Conservation (phyloP, 495 filamentous ascomycete species). For the Podospora anserina region DNA sequence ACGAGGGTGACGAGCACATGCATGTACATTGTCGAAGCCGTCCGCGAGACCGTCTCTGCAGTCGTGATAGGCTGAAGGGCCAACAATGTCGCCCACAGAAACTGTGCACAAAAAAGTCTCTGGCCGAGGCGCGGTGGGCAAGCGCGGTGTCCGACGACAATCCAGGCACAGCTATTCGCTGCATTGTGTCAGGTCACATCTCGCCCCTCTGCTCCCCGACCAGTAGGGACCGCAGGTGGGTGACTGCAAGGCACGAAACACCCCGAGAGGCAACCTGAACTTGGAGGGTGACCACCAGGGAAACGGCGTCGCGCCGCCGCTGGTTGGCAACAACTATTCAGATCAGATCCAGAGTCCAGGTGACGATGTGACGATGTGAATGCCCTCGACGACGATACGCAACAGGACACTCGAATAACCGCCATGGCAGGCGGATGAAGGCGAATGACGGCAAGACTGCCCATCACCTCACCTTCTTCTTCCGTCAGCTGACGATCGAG, state of each 20-base stretch:
- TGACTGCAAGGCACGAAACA: conserved; percentile 34
- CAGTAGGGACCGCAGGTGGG: conserved; percentile 28
- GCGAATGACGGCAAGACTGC: conserved; percentile 4
- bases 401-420: not conserved
- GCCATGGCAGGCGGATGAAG: not conserved
- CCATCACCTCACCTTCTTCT: no score
- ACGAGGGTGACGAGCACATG: conserved; percentile 27
- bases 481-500: conserved; percentile 12
- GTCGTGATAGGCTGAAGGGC: conserved; percentile 30
- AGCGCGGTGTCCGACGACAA: conserved; percentile 29
- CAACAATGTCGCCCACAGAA: conserved; percentile 27
- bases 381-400: not conserved
- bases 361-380: not conserved
- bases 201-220: conserved; percentile 12
- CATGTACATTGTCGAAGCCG: conserved; percentile 26
- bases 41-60: conserved; percentile 17
- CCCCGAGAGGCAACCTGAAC: conserved; percentile 29
- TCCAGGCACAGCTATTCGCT: conserved; percentile 36
- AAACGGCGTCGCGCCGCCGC: conserved; percentile 23
- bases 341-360: not conserved
- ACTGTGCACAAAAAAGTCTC: conserved; percentile 24
- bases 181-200: conserved; percentile 28
- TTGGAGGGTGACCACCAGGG: conserved; percentile 18
- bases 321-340: not conserved
- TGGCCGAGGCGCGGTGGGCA: conserved; percentile 14